Evolutionary conservation across 768 basidiomycete genomes (phyloP).

Genomic region (Cystofilobasidium ferigula): DNA sequence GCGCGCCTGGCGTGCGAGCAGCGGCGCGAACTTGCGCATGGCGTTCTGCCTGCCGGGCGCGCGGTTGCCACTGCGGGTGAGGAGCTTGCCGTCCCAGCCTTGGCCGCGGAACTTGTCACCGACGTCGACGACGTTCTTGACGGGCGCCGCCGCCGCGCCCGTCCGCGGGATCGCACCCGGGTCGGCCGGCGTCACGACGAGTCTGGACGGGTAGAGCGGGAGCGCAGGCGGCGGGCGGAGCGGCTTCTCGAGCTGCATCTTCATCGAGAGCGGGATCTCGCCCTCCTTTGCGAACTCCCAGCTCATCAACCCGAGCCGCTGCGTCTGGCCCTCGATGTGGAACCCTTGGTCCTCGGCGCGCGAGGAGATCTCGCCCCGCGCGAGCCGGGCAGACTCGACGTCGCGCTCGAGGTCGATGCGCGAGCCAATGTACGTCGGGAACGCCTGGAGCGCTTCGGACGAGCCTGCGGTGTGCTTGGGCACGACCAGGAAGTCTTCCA

Average conservation of each 20-base stretch:
- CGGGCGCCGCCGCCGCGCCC: not conserved
- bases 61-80: not conserved
- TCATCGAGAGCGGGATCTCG: constrained; percentile 3
- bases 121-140: constrained; percentile 24
- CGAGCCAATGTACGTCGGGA: constrained; percentile 15
- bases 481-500: constrained; percentile 23
- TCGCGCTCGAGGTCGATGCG: constrained; percentile 26
- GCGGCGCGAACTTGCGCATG: constrained; percentile 5
- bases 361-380: constrained; percentile 8
- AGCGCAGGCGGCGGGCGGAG: constrained; percentile 15
- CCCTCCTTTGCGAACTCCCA: constrained; percentile 24
- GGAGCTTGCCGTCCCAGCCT: constrained; percentile 16
- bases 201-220: constrained; percentile 9
- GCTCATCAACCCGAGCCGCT: not conserved
- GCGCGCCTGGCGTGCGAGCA: not conserved
- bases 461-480: not conserved
- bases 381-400: constrained; percentile 13
- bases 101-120: constrained; percentile 22
- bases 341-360: constrained; percentile 17
- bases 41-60: constrained; percentile 2
- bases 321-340: not conserved
- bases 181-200: no score
- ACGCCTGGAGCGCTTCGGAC: constrained; percentile 4
- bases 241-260: constrained; percentile 23
- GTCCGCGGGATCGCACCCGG: no score